Percentiles rank a stretch among this genome's conserved stretches.
phyloP scores from a whole-genome alignment of 163 green algal species.

The Scenedesmus sp. region DNA sequence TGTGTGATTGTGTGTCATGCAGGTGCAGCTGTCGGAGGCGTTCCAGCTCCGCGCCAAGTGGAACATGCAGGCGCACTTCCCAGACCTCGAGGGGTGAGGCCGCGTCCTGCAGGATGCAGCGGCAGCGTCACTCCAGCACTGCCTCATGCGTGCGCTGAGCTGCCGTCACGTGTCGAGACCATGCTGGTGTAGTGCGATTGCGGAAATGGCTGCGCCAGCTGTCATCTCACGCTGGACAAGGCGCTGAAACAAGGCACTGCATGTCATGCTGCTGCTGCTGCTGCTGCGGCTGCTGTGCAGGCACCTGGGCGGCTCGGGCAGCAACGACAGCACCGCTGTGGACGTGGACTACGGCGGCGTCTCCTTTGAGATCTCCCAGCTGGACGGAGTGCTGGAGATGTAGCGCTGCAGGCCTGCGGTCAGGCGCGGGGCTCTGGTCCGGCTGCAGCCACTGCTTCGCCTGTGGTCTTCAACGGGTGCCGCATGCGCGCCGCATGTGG shows the following conservation, averaged over 20 bases:
- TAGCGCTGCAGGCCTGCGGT: too few species aligned
- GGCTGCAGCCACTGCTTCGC: too few species aligned
- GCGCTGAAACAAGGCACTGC: not conserved
- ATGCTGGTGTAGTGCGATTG: too few species aligned
- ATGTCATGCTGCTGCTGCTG: not conserved
- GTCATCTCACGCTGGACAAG: too few species aligned
- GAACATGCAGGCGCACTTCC: constrained; percentile 70
- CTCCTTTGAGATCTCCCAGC: constrained; percentile 67
- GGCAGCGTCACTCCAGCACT: too few species aligned
- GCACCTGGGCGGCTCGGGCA: constrained; percentile 59
- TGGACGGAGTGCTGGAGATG: constrained; percentile 58
- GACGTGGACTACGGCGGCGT: constrained; percentile 71
- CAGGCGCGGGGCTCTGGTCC: too few species aligned
- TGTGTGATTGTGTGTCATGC: not conserved
- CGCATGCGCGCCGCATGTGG: not conserved
- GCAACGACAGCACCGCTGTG: constrained; percentile 49
- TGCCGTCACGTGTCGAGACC: too few species aligned
- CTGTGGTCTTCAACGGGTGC: too few species aligned
- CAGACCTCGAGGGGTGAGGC: constrained; percentile 69
- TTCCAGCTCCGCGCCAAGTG: constrained; percentile 64
- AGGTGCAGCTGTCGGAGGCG: constrained; percentile 57
- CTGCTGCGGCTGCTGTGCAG: constrained; percentile 47
- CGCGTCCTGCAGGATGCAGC: too few species aligned
- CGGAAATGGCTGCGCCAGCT: not conserved
- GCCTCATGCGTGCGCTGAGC: too few species aligned